Percentiles rank a stretch among this genome's conserved stretches.
phyloP scores from a whole-genome alignment of 73 alveolate species.

The Paramecium tetraurelia region DNA sequence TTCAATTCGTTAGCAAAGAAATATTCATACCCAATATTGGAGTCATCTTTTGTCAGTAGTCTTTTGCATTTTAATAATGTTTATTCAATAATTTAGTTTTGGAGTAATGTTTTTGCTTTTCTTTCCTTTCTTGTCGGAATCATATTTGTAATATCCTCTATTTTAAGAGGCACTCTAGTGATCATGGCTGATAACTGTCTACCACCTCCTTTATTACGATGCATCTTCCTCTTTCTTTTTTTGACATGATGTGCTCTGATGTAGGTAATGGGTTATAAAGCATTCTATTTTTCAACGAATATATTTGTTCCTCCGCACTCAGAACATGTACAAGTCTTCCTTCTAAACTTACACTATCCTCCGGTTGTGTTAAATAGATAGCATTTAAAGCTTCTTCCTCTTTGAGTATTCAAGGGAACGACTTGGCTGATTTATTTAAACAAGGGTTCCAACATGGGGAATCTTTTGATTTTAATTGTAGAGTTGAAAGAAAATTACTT shows the following conservation, averaged over 20 bases:
- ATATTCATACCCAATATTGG: not conserved
- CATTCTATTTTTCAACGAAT: not conserved
- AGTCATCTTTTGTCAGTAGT: not conserved
- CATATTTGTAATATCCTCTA: not conserved
- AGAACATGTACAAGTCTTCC: not conserved
- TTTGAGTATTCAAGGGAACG: not conserved
- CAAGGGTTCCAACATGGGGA: not conserved
- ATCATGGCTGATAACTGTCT: not conserved
- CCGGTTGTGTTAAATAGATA: not conserved
- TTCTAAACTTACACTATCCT: not conserved
- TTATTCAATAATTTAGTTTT: not conserved
- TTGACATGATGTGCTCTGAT: not conserved
- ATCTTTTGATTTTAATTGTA: not conserved
- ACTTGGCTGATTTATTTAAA: not conserved
- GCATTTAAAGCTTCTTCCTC: not conserved
- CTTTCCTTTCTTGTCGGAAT: not conserved
- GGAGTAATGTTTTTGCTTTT: not conserved
- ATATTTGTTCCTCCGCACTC: slow-evolving; percentile 3
- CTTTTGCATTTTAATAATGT: not conserved
- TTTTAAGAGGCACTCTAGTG: not conserved
- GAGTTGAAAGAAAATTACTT: not conserved
- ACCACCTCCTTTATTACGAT: slow-evolving; percentile 5
- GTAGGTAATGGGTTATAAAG: not conserved
- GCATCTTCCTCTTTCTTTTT: slow-evolving; percentile 9
- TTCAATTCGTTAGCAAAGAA: not conserved